Evolutionary conservation across 441 rosid species (phyloP), one percentile per base, ranked within the genome.

Genomic region (Croton setiger): DNA sequence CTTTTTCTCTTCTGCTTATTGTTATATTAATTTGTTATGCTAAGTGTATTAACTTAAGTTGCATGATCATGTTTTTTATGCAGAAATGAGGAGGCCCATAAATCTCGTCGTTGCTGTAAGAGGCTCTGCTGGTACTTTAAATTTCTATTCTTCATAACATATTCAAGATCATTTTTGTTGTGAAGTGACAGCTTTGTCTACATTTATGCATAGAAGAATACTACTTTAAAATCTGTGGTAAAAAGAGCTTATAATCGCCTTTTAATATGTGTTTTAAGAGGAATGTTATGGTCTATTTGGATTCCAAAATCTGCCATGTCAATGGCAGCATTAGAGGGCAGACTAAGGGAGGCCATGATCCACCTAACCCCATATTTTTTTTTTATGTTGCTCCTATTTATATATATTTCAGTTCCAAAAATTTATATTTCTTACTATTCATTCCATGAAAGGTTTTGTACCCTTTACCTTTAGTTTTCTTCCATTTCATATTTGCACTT

Each of bases 91-190:
- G 64, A 75, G 41, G 68, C 17, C 11, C 63, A 11, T 6, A 63
- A 73, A 67, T 71, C 74, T 43, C 7, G 51, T n/a, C 49, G 48
- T 20, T 35, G 66, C 53, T 73, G 78, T 74, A 82, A 72, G 74
- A 68, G 64, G 60, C 70, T 80, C 52, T 70, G 82, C 52, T 70
- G 82, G 83, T 80, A 75, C 31, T 56, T 53, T 8, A 21, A 41
- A 5, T 27, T 18, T 33, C 23, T 7, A 7, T 31, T 39, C n/a
- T 55, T 20, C 27, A 10, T 18, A 62, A 3, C 53, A 21, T 41
- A 44, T 57, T 23, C 51, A 7, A 37, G 20, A 52, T 13, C 17
- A 7, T 31, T 3, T 17, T 6, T 47, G 31, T 33, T 7, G 27
- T 6, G 15, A 35, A 58, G 12, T 13, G 20, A 13, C 11, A 55